Conservation (phyloP, 345 rosid species). For the Gossypium mustelinum region DNA sequence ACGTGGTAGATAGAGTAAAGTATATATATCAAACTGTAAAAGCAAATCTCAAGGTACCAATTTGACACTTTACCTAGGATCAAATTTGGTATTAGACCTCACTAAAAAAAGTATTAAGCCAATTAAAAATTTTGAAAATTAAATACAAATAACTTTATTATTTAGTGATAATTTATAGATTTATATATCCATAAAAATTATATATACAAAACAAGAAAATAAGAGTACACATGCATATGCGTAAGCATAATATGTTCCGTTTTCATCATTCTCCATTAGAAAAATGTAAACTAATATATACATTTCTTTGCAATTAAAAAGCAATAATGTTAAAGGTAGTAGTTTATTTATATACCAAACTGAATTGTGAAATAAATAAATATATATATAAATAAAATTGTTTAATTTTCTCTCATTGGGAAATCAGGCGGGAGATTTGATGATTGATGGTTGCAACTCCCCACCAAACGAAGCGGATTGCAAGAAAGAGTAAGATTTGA, state of each 20-base stretch:
- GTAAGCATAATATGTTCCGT: not conserved
- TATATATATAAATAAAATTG: not conserved
- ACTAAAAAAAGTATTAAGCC: no score
- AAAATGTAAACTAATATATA: not conserved
- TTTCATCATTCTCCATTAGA: conserved; percentile 1
- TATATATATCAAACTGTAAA: no score
- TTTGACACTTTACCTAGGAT: no score
- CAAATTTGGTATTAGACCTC: no score
- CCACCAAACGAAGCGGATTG: not conserved
- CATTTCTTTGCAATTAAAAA: not conserved
- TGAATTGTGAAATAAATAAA: not conserved
- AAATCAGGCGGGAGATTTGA: not conserved
- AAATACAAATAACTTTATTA: no score
- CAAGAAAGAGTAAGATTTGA: not conserved
- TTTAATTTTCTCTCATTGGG: not conserved
- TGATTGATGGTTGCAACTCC: conserved; percentile 1
- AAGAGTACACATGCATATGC: not conserved
- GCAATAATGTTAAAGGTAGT: not conserved
- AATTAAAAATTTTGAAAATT: no score
- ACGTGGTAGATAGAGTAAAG: no score
- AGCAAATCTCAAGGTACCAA: no score
- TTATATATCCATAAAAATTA: no score
- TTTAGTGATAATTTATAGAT: no score
- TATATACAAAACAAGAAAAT: no score
- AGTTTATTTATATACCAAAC: not conserved